These are phyloP conservation scores for Fusarium redolens DNA, from an alignment of 2,329 filamentous ascomycete species.

Conservation along the genomic window DNA sequence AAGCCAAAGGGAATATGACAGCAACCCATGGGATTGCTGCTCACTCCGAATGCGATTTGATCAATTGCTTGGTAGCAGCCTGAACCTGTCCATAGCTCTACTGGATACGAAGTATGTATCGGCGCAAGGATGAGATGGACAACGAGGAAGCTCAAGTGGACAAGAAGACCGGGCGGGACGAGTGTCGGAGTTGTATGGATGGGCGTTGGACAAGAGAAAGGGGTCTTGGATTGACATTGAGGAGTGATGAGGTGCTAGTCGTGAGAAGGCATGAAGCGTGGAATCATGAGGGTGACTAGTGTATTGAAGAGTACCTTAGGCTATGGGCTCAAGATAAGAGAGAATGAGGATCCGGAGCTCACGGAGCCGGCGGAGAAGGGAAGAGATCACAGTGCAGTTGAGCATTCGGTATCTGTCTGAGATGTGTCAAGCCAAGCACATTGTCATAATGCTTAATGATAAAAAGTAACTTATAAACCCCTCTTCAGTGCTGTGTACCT, in stretches of 20 bases:
- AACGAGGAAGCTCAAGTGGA: not conserved
- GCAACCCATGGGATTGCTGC: accelerated
- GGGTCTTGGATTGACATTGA: not conserved
- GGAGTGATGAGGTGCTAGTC: not conserved
- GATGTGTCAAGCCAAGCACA: too few species aligned
- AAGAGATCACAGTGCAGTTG: not conserved
- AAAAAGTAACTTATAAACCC: too few species aligned
- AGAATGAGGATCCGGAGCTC: not conserved
- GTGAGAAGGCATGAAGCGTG: not conserved
- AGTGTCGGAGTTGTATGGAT: too few species aligned
- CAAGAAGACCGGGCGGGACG: accelerated
- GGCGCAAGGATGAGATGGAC: not conserved
- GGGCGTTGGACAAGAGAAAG: not conserved
- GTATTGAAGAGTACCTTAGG: not conserved
- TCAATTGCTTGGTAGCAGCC: not conserved
- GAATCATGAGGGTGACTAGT: not conserved
- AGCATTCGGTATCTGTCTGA: not conserved
- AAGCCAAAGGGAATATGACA: accelerated
- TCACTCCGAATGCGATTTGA: not conserved
- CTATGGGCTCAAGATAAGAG: not conserved
- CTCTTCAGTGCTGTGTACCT: too few species aligned
- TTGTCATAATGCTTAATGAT: too few species aligned
- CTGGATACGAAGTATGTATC: accelerated
- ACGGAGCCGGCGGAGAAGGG: too few species aligned
- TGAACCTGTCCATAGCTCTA: not conserved